A percentile compares a stretch with the other conserved stretches of the same genome.
Evolutionary conservation across 2,329 filamentous ascomycete genomes (phyloP).

Genomic region (Fusarium sp.): DNA sequence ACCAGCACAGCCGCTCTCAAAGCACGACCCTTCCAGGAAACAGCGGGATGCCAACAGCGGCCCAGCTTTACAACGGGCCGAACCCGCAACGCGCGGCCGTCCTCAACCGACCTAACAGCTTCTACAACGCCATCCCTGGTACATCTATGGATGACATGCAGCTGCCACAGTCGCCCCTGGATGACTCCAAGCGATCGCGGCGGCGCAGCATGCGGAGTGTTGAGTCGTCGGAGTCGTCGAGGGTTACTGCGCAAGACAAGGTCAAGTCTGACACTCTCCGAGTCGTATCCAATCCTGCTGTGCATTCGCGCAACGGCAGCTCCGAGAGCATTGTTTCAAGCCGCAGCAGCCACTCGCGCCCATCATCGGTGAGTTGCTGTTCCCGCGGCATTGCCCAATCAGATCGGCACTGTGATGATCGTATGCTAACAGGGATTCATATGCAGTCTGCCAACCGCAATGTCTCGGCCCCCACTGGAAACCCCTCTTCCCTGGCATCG

Average conservation of each 20-base stretch:
- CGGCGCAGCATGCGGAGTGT: slow-evolving; percentile 83
- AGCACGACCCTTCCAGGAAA: slow-evolving; percentile 48
- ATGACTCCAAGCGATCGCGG: slow-evolving; percentile 80
- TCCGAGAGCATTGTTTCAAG: slow-evolving; percentile 73
- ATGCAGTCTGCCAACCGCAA: slow-evolving; percentile 71
- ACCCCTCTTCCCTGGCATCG: slow-evolving; percentile 62
- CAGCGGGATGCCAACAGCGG: slow-evolving; percentile 42
- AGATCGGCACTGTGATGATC: slow-evolving; percentile 48
- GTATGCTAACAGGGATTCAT: slow-evolving; percentile 61
- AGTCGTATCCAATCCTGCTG: slow-evolving; percentile 45
- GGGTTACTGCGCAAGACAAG: slow-evolving; percentile 36
- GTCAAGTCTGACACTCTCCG: slow-evolving; percentile 52
- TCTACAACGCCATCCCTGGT: slow-evolving; percentile 61
- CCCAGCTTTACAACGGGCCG: slow-evolving; percentile 47
- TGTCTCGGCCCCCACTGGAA: slow-evolving; percentile 63
- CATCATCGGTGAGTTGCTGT: slow-evolving; percentile 71
- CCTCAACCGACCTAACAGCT: slow-evolving; percentile 63
- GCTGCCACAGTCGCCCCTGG: slow-evolving; percentile 66
- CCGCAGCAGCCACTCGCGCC: slow-evolving; percentile 69
- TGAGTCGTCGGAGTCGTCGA: slow-evolving; percentile 49
- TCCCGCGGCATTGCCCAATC: slow-evolving; percentile 57
- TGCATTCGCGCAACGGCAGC: slow-evolving; percentile 64
- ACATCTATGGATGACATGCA: slow-evolving; percentile 76
- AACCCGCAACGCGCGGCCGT: slow-evolving; percentile 48
- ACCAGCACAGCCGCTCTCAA: slow-evolving; percentile 53